Evolutionary conservation across 2,329 filamentous ascomycete genomes (phyloP), one percentile per base, ranked within the genome.

Genomic region (Aspergillus pseudoglaucus): DNA sequence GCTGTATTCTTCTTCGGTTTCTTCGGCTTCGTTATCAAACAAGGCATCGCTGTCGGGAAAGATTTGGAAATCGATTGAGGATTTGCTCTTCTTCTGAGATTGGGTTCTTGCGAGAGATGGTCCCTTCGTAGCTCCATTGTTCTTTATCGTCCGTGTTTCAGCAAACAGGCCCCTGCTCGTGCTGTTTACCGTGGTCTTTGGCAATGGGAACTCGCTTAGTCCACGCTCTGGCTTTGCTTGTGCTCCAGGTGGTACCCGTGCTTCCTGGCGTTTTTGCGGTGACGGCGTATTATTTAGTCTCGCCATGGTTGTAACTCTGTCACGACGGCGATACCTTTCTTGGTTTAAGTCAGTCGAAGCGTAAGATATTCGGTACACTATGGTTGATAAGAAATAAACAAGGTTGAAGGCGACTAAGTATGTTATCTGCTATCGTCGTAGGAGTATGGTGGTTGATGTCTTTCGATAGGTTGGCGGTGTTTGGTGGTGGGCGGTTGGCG

Each of bases 31-130:
- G 18, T 49, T 47, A 8, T 60, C 59, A 12, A 53, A 53, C 6
- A 39, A n/a, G 6, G 47, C 49, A 22, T 61, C 56, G 6, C 48
- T 53, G 10, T 67, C 63, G 4, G 61, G 50, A n/a, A 67, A 63
- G 33, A 66, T 65, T 32, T 65, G 54, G 27, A 66, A 66, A 8
- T 47, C 43, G 2, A 52, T 38, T 18, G 57, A 52, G 0, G 57
- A 52, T 9, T 53, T 38, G 20, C 52, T 54, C 3, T 52, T 50
- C 45, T 54, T 58, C 50, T 55, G 58, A 25, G 48, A 46, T 17
- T 56, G 50, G 25, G 47, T 52, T 25, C 47, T 52, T 10, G 18
- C 23, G 8, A 52, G 44, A n/a, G 46, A 27, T 4, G 46, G 47
- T 10, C 42, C 53, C n/a, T 52, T 53, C 10, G 42, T 47, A 5